phyloP scores from a whole-genome alignment of 768 basidiomycete species.

The Lactarius sanguifluus region DNA sequence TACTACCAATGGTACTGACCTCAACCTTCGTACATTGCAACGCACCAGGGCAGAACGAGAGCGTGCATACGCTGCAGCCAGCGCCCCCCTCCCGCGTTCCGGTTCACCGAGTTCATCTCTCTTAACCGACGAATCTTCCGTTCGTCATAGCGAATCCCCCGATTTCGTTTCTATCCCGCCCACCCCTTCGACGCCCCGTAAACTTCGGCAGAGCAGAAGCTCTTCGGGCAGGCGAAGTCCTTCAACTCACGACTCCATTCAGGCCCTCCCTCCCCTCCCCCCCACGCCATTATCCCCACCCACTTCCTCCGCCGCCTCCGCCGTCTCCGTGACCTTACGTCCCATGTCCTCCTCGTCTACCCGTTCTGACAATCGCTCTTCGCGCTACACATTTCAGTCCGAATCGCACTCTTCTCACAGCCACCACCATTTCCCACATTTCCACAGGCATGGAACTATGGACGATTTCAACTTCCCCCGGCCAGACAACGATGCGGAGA shows the following conservation, averaged over 20 bases:
- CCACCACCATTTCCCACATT: conserved; percentile 40
- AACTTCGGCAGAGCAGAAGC: conserved; percentile 54
- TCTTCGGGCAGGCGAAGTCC: conserved; percentile 46
- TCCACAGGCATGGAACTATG: conserved; percentile 41
- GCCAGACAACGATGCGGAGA: conserved; percentile 72
- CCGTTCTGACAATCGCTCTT: conserved; percentile 59
- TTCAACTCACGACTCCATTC: conserved; percentile 53
- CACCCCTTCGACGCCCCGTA: conserved; percentile 40
- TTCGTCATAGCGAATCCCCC: conserved; percentile 53
- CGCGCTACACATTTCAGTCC: conserved; percentile 59
- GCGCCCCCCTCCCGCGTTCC: conserved; percentile 41
- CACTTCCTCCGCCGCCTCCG: conserved; percentile 13
- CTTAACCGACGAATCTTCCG: conserved; percentile 58
- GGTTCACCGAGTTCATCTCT: conserved; percentile 52
- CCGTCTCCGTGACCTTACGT: conserved; percentile 33
- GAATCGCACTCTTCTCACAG: conserved; percentile 58
- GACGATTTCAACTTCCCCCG: conserved; percentile 74
- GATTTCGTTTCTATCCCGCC: conserved; percentile 39
- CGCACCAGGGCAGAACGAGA: conserved; percentile 57
- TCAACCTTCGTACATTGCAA: conserved; percentile 59
- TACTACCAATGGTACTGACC: conserved; percentile 66
- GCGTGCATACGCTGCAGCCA: conserved; percentile 45
- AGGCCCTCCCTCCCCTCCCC: conserved; percentile 39
- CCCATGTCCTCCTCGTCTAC: conserved; percentile 39
- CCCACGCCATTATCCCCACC: conserved; percentile 32